Evolutionary conservation across 768 basidiomycete genomes (phyloP).

Genomic region (Mycena olivaceomarginata): DNA sequence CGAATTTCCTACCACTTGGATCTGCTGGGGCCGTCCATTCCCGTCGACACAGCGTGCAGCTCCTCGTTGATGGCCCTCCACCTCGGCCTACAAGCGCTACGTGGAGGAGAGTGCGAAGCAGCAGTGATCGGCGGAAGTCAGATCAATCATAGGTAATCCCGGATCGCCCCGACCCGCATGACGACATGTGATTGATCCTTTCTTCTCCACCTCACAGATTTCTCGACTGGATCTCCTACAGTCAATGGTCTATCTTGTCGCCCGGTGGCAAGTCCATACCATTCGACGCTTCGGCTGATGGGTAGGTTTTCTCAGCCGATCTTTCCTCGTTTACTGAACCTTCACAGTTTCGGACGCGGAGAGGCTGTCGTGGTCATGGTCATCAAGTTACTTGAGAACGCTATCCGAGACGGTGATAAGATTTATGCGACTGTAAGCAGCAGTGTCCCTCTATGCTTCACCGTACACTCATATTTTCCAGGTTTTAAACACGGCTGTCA

Average conservation of each 20-base stretch:
- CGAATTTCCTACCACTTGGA: constrained; percentile 64
- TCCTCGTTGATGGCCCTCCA: constrained; percentile 68
- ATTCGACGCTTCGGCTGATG: constrained; percentile 65
- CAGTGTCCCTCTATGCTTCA: not conserved
- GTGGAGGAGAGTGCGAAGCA: constrained; percentile 66
- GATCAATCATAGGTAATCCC: constrained; percentile 60
- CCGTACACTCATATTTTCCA: not conserved
- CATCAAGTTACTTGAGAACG: constrained; percentile 53
- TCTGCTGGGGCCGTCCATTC: constrained; percentile 67
- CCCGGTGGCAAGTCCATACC: constrained; percentile 65
- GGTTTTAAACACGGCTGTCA: constrained; percentile 11
- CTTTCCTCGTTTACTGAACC: not conserved
- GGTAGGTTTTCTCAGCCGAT: constrained; percentile 51
- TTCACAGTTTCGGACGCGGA: constrained; percentile 50
- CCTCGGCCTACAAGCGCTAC: constrained; percentile 66
- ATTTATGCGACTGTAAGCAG: constrained; percentile 53
- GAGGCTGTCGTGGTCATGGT: constrained; percentile 56
- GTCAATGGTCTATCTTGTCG: constrained; percentile 60
- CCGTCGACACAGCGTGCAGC: constrained; percentile 71
- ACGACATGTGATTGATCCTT: not conserved
- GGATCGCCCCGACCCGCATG: not conserved
- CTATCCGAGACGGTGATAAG: constrained; percentile 53
- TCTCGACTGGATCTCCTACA: constrained; percentile 60
- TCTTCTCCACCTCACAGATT: constrained; percentile 43
- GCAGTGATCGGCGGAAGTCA: constrained; percentile 69